These are phyloP conservation scores for Venturia aucupariae DNA, from an alignment of 2,329 filamentous ascomycete species.

Conservation along the genomic window DNA sequence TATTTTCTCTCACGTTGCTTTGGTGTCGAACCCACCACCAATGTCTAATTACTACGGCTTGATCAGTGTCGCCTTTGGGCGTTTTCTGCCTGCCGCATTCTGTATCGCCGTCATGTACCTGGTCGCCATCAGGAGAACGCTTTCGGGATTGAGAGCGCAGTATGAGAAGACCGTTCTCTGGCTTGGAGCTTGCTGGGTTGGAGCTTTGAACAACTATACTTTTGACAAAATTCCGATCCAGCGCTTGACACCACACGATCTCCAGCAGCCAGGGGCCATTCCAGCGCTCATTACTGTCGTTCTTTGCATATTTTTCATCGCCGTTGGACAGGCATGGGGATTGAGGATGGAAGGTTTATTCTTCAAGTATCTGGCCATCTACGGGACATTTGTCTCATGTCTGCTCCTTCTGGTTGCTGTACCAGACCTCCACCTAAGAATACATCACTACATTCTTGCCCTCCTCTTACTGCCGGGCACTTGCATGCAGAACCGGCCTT, in stretches of 20 bases:
- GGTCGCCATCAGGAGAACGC: slow-evolving; percentile 65
- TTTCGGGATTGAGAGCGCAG: slow-evolving; percentile 67
- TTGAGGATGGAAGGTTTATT: slow-evolving; percentile 80
- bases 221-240: slow-evolving; percentile 90
- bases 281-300: slow-evolving; percentile 73
- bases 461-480: slow-evolving; percentile 83
- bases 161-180: slow-evolving; percentile 85
- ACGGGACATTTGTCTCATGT: slow-evolving; percentile 56
- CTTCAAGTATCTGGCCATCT: slow-evolving; percentile 67
- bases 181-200: slow-evolving; percentile 85
- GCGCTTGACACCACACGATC: slow-evolving; percentile 81
- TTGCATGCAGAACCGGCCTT: slow-evolving; percentile 75
- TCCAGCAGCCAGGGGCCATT: slow-evolving; percentile 80
- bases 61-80: slow-evolving; percentile 68
- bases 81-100: slow-evolving; percentile 80
- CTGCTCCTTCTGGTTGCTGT: slow-evolving; percentile 63
- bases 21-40: slow-evolving; percentile 78
- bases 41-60: slow-evolving; percentile 58
- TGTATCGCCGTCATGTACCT: slow-evolving; percentile 80
- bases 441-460: slow-evolving; percentile 91
- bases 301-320: slow-evolving; percentile 57
- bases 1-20: slow-evolving; percentile 80
- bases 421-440: slow-evolving; percentile 70
- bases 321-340: slow-evolving; percentile 69
- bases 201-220: slow-evolving; percentile 87